Percentiles rank a stretch among this genome's conserved stretches.
Conservation (phyloP, 2,329 filamentous ascomycete species). For the Trichoderma cornu-damae region DNA sequence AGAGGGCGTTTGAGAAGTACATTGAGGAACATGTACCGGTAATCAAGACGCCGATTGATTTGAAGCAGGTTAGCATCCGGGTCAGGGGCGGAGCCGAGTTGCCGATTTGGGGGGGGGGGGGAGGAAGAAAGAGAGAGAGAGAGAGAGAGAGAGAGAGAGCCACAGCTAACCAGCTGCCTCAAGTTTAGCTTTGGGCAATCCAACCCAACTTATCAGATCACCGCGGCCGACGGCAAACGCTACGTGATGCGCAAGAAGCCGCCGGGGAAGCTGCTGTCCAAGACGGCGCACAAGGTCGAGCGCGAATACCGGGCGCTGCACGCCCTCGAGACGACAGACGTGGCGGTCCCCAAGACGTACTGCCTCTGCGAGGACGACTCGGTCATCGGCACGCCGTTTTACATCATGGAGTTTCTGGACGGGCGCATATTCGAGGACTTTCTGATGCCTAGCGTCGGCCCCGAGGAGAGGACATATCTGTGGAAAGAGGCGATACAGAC, state of each 20-base stretch:
- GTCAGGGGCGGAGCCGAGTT: not conserved
- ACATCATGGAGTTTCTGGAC: constrained; percentile 94
- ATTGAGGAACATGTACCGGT: constrained; percentile 72
- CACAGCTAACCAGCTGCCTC: constrained; percentile 4
- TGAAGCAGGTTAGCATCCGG: constrained; percentile 63
- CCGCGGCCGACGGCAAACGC: constrained; percentile 59
- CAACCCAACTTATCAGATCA: constrained; percentile 94
- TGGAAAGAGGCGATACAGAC: constrained; percentile 82
- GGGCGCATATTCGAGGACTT: constrained; percentile 92
- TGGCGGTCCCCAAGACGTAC: constrained; percentile 79
- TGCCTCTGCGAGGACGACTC: constrained; percentile 77
- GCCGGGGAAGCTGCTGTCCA: constrained; percentile 86
- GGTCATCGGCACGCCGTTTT: constrained; percentile 86
- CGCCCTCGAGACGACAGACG: constrained; percentile 70
- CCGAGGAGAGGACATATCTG: constrained; percentile 68
- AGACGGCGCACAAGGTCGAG: constrained; percentile 93
- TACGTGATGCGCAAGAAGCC: constrained; percentile 98
- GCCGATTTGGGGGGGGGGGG: no score
- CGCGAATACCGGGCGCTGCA: constrained; percentile 89
- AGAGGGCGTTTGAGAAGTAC: constrained; percentile 72
- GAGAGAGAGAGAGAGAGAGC: no score
- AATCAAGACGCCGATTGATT: constrained; percentile 74
- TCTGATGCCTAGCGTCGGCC: constrained; percentile 65
- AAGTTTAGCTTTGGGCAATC: constrained; percentile 97
- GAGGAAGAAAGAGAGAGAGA: no score